Percentiles rank a stretch among this genome's conserved stretches.
phyloP scores from a whole-genome alignment of 148 eudicot genomes.

The Diospyros kaki region DNA sequence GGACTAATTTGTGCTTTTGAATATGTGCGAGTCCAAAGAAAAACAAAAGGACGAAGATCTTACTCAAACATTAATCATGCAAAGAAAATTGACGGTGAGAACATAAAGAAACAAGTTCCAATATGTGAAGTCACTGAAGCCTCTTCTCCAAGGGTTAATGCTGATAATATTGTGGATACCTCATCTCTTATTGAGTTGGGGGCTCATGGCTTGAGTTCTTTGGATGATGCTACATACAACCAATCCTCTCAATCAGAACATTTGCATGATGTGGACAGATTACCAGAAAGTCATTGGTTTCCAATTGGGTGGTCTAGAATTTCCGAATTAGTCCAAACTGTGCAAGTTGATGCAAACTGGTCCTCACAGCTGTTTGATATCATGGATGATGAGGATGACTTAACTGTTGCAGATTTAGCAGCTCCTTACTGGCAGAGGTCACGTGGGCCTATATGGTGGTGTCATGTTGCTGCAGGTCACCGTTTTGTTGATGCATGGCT shows the following conservation, averaged over 20 bases:
- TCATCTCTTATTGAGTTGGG: slow-evolving; percentile 33
- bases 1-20: slow-evolving; percentile 95
- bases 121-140: slow-evolving; percentile 23
- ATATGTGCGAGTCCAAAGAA: slow-evolving; percentile 52
- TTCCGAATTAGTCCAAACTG: slow-evolving; percentile 63
- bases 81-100: slow-evolving; percentile 29
- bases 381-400: slow-evolving; percentile 67
- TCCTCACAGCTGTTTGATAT: slow-evolving; percentile 51
- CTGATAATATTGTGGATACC: slow-evolving; percentile 28
- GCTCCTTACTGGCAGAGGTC: slow-evolving; percentile 95
- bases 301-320: slow-evolving; percentile 95
- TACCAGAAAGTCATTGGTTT: slow-evolving; percentile 62
- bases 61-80: slow-evolving; percentile 27
- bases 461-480: slow-evolving; percentile 80
- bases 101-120: slow-evolving; percentile 29
- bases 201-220: slow-evolving; percentile 20
- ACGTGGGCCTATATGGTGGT: slow-evolving; percentile 97
- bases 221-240: slow-evolving; percentile 28
- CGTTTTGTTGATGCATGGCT: slow-evolving; percentile 64
- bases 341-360: slow-evolving; percentile 69
- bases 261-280: slow-evolving; percentile 24
- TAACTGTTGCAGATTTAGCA: slow-evolving; percentile 85
- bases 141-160: slow-evolving; percentile 22
- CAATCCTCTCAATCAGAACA: slow-evolving; percentile 29
- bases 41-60: slow-evolving; percentile 33